Conservation (phyloP, 139 green algal genomes). For the Volvox africanus region DNA sequence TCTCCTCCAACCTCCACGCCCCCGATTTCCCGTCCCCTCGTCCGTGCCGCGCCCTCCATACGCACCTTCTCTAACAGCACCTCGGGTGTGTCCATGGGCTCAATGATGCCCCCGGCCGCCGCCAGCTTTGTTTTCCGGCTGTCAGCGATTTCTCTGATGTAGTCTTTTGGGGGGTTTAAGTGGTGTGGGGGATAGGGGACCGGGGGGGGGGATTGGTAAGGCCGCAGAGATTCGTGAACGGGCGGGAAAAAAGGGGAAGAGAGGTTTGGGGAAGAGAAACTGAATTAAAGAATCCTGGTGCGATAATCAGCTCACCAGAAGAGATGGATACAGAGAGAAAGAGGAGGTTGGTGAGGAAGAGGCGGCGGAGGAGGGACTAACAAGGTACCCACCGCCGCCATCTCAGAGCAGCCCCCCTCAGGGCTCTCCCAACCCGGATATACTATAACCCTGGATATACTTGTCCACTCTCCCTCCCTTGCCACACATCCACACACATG, state of each 20-base stretch:
- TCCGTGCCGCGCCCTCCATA: neutral
- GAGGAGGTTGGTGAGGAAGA: neutral
- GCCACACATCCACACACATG: neutral
- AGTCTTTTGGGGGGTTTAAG: neutral
- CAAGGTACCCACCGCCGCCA: too few species aligned
- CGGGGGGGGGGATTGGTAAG: neutral
- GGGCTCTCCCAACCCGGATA: too few species aligned
- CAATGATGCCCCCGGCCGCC: neutral
- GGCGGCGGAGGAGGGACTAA: neutral
- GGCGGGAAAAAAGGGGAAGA: too few species aligned
- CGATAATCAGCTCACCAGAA: too few species aligned
- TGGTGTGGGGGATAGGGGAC: neutral
- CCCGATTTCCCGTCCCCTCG: too few species aligned
- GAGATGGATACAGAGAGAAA: too few species aligned
- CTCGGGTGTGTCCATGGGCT: constrained; percentile 54
- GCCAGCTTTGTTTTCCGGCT: constrained; percentile 53
- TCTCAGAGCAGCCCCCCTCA: too few species aligned
- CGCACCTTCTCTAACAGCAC: constrained; percentile 60
- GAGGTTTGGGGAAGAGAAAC: too few species aligned
- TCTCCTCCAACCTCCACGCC: too few species aligned
- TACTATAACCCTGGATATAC: too few species aligned
- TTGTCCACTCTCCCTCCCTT: neutral
- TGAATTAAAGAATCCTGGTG: too few species aligned
- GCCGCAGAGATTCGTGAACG: neutral
- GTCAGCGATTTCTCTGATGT: constrained; percentile 60